Conservation (phyloP, 495 filamentous ascomycete genomes). For the Lasiosphaeria miniovina region DNA sequence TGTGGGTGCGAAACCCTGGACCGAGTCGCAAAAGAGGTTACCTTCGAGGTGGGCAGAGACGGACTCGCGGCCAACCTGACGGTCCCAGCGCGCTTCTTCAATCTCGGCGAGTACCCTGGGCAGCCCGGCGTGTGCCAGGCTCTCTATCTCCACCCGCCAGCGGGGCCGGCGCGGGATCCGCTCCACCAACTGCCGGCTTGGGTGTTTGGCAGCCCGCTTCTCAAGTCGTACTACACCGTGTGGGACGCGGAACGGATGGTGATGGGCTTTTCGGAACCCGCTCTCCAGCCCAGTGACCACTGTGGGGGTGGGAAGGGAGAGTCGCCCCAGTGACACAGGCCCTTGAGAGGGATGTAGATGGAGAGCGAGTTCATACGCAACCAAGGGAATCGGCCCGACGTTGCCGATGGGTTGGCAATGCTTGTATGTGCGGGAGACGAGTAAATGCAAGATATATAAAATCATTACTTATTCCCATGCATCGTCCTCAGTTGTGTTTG, state of each 20-base stretch:
- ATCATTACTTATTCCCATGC: too few species aligned
- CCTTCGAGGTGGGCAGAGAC: conserved; percentile 19
- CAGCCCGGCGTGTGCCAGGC: conserved; percentile 25
- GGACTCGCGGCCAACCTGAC: conserved; percentile 13
- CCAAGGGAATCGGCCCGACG: too few species aligned
- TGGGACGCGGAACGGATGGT: conserved; percentile 20
- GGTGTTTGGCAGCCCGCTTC: conserved; percentile 20
- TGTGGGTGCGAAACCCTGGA: conserved; percentile 20
- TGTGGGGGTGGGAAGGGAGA: background rate
- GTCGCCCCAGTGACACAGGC: background rate
- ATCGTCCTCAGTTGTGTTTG: too few species aligned
- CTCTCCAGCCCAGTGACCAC: background rate
- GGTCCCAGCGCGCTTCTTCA: conserved; percentile 18
- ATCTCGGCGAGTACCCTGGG: conserved; percentile 24
- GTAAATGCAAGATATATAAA: too few species aligned
- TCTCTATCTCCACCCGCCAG: conserved; percentile 15
- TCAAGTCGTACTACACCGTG: conserved; percentile 28
- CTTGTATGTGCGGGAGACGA: too few species aligned
- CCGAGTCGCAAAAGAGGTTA: conserved; percentile 12
- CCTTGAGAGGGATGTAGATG: background rate
- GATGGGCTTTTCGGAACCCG: conserved; percentile 20
- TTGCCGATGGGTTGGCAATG: too few species aligned
- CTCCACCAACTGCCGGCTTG: conserved; percentile 18
- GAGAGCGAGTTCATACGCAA: too few species aligned
- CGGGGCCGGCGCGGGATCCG: conserved; percentile 14